A percentile compares a stretch with the other conserved stretches of the same genome.
Conservation (phyloP, 225 moss, liverwort and hornwort genomes). For the Antitrichia curtipendula region DNA sequence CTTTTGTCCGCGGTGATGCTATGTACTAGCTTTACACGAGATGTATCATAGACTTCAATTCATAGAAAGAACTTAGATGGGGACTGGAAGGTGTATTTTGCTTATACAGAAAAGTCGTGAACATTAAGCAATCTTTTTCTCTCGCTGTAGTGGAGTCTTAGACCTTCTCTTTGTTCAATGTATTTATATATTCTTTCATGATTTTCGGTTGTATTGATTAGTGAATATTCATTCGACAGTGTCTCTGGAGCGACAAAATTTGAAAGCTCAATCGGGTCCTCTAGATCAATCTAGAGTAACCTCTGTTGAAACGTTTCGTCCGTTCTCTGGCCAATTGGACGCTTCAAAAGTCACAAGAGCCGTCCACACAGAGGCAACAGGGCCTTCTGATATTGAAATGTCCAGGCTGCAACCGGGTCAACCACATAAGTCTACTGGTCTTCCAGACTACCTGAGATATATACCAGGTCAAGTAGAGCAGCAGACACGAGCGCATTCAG, state of each 20-base stretch:
- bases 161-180: not conserved
- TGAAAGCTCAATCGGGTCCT: slow-evolving; percentile 33
- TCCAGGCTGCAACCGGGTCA: slow-evolving; percentile 31
- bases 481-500: slow-evolving; percentile 15
- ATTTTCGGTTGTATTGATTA: not conserved
- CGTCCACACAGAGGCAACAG: slow-evolving; percentile 4
- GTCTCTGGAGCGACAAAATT: slow-evolving; percentile 14
- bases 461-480: slow-evolving; percentile 30
- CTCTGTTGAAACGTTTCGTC: slow-evolving; percentile 24
- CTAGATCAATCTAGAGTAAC: slow-evolving; percentile 18
- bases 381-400: slow-evolving; percentile 17
- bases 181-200: not conserved
- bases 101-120: not conserved
- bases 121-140: not conserved
- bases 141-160: not conserved
- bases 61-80: not conserved
- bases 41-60: not conserved
- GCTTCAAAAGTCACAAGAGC: slow-evolving; percentile 30
- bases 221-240: slow-evolving; percentile 5
- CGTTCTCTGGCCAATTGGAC: slow-evolving; percentile 35
- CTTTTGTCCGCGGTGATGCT: not conserved
- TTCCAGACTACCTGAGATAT: slow-evolving; percentile 27
- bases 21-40: not conserved
- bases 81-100: not conserved
- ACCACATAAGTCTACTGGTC: slow-evolving; percentile 33